Evolutionary conservation across 257 asterid genomes (phyloP).

Genomic region (Lycium ferocissimum): DNA sequence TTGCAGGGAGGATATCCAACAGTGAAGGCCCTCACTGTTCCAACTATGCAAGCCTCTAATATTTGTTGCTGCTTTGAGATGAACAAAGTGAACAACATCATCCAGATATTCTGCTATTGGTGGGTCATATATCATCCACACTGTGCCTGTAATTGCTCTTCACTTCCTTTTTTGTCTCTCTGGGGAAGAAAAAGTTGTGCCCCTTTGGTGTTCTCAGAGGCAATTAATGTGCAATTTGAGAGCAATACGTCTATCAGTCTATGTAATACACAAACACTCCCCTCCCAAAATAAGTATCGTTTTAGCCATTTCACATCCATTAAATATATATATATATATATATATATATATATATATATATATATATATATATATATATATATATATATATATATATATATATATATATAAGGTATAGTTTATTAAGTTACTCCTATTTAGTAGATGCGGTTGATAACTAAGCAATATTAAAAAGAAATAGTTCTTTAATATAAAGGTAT

Average conservation of each 20-base stretch:
- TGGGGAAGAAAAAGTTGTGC: not conserved
- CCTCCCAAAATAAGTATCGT: too few species aligned
- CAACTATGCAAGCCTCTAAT: conserved; percentile 38
- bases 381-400: too few species aligned
- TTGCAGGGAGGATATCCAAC: conserved; percentile 44
- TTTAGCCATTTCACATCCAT: too few species aligned
- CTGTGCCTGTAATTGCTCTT: conserved; percentile 35
- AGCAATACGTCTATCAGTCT: not conserved
- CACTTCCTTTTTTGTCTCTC: conserved; percentile 10
- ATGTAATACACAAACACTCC: not conserved
- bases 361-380: too few species aligned
- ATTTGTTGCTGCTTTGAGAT: conserved; percentile 23
- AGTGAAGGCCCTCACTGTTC: conserved; percentile 40
- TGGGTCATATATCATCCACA: conserved; percentile 43
- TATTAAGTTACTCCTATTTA: too few species aligned
- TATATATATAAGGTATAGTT: too few species aligned
- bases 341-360: too few species aligned
- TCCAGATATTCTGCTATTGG: conserved; percentile 55
- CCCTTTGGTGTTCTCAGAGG: conserved; percentile 28
- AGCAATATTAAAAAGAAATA: too few species aligned
- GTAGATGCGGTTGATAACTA: too few species aligned
- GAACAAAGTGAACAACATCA: conserved; percentile 32
- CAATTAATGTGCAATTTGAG: conserved; percentile 4
- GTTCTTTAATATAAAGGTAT: too few species aligned
- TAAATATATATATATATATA: too few species aligned